Base-by-base conservation (phyloP, 2,329 filamentous ascomycete genomes). In the Stemphylium lycopersici region DNA sequence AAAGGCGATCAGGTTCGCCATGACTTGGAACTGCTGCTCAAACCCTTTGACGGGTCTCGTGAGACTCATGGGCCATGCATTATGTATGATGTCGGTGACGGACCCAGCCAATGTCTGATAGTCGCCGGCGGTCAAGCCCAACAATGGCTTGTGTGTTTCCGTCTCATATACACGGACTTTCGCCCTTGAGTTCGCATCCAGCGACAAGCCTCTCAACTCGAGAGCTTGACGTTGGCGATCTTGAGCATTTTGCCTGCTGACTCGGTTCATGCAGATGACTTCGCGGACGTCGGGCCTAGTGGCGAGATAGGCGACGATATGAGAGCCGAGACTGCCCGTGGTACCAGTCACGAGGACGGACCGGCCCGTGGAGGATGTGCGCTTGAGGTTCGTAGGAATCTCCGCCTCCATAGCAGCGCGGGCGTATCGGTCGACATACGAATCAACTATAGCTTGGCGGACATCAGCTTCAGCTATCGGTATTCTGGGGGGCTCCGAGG, bases 41-140 rank as follows among this genome's bases (percentile, higher is more conserved):
- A 85, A 85, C 0, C 77, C 81, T 20, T 76, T 70, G 6, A 84
- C 55, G 0, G 77, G 69, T 15, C 83, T 76, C 64, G 81, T 83
- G 64, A 80, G 82, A 66, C 83, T 82, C 69, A 85, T 83, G 0
- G 77, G 78, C 80, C 80, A 84, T 0, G 82, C 81, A 58, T 82
- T 84, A 68, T 85, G 83, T 16, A 82, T 52, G 36, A 85, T 77
- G 53, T 83, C 78, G 0, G 82, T 84, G 7, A 79, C 79, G 2
- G 47, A 61, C 0, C 46, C 20, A 6, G 37, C 61, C 0, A 84
- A 72, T 0, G 44, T 18, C 2, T 66, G 36, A 58, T 84, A 83
- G 1, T 74, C 68, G 3, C 61, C 36, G 0, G 52, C 13, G 0
- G 68, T 55, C 0, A 88, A 74, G 0, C 84, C 84, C 0, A 88